A percentile compares a stretch with the other conserved stretches of the same genome.
phyloP scores from a whole-genome alignment of 495 filamentous ascomycete genomes.

The Hypoxylon subgilvum region DNA sequence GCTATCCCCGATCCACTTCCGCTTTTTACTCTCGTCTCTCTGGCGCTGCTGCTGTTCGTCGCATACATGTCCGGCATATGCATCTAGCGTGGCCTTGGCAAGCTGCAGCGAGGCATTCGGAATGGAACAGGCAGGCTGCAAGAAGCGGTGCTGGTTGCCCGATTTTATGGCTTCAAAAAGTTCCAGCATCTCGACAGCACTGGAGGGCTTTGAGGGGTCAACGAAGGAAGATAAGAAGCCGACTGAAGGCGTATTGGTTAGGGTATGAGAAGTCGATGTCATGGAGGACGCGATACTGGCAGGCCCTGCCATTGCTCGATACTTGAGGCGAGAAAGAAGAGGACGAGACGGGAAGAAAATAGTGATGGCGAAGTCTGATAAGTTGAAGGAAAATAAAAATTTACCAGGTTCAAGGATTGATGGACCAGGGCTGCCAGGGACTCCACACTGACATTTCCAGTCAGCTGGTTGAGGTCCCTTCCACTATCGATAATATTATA shows the following conservation, averaged over 20 bases:
- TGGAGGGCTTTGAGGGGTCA: constrained; percentile 40
- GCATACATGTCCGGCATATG: constrained; percentile 71
- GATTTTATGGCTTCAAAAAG: constrained; percentile 57
- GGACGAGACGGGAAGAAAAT: not conserved
- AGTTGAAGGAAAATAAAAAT: constrained; percentile 3
- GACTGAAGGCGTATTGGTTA: constrained; percentile 52
- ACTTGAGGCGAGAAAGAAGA: not conserved
- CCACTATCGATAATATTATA: constrained; percentile 28
- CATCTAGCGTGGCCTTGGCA: constrained; percentile 77
- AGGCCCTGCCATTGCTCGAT: constrained; percentile 52
- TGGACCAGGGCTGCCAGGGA: no score
- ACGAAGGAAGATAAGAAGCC: constrained; percentile 37
- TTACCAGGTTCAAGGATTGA: constrained; percentile 36
- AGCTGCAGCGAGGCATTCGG: constrained; percentile 68
- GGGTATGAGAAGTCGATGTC: constrained; percentile 62
- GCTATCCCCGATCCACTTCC: constrained; percentile 60
- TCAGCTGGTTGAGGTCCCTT: no score
- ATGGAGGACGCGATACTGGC: constrained; percentile 58
- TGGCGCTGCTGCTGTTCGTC: constrained; percentile 66
- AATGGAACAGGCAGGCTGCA: constrained; percentile 70
- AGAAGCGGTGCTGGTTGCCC: constrained; percentile 64
- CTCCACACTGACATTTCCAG: constrained; percentile 2
- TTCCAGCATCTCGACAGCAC: constrained; percentile 47
- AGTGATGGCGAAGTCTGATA: not conserved
- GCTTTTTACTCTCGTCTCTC: constrained; percentile 65